A percentile compares a stretch with the other conserved stretches of the same genome.
Evolutionary conservation across 768 basidiomycete species (phyloP).

Genomic region (Pholiota microspora): DNA sequence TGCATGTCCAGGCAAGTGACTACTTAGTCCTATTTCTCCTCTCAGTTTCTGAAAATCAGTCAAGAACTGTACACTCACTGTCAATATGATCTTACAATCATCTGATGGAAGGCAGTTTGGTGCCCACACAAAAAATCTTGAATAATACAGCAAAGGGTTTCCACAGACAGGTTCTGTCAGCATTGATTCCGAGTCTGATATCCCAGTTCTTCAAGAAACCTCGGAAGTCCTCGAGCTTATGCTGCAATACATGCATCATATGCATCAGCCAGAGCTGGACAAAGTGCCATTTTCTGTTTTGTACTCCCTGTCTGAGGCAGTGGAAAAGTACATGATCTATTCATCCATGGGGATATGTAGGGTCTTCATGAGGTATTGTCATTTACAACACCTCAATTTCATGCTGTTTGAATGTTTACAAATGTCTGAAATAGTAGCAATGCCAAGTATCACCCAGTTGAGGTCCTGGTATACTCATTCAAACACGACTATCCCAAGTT

Average conservation of each 20-base stretch:
- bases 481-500: too few relatives aligned
- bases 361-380: neutral
- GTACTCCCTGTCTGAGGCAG: slow-evolving; percentile 1
- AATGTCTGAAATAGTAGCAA: too few relatives aligned
- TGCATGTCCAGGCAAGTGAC: too few relatives aligned
- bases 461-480: too few relatives aligned
- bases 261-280: neutral
- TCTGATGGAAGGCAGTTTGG: slow-evolving; percentile 8
- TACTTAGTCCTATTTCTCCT: too few relatives aligned
- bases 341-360: slow-evolving; percentile 4
- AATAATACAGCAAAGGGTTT: slow-evolving; percentile 13
- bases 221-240: neutral
- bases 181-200: neutral
- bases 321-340: slow-evolving; percentile 10
- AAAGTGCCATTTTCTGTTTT: neutral
- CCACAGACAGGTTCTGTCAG: neutral
- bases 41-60: too few relatives aligned
- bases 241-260: slow-evolving; percentile 9
- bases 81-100: slow-evolving; percentile 16
- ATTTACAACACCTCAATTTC: too few relatives aligned
- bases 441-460: too few relatives aligned
- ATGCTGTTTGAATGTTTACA: too few relatives aligned
- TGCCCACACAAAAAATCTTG: slow-evolving; percentile 14
- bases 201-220: slow-evolving; percentile 1
- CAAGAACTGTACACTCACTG: slow-evolving; percentile 8